Percentiles rank a stretch among this genome's conserved stretches.
Conservation (phyloP, 768 basidiomycete genomes). For the Scleroderma bovista region DNA sequence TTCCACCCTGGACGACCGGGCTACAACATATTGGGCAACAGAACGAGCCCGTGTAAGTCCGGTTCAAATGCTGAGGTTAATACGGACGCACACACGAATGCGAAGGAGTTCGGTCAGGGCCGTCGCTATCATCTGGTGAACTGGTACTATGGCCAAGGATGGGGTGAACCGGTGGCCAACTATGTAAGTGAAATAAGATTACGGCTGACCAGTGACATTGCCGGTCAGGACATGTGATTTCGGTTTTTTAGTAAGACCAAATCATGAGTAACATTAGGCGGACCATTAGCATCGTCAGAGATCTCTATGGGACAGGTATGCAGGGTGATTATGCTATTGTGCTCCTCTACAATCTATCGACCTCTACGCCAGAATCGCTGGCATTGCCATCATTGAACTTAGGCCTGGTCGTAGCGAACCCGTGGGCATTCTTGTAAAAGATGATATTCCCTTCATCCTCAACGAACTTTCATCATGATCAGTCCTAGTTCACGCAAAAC, state of each 20-base stretch:
- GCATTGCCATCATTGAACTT: slow-evolving; percentile 53
- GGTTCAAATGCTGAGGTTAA: neutral
- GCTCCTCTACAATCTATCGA: slow-evolving; percentile 32
- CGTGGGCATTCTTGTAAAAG: slow-evolving; percentile 86
- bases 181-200: too few species aligned
- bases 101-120: slow-evolving; percentile 58
- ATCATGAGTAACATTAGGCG: neutral
- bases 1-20: slow-evolving; percentile 82
- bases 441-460: slow-evolving; percentile 90
- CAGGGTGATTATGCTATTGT: neutral
- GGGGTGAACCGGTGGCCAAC: too few species aligned
- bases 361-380: slow-evolving; percentile 66
- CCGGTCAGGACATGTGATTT: neutral
- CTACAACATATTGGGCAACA: slow-evolving; percentile 29
- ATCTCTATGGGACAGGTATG: neutral
- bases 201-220: too few species aligned
- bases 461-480: slow-evolving; percentile 54
- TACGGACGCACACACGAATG: slow-evolving; percentile 54
- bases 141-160: too few species aligned
- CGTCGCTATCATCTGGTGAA: slow-evolving; percentile 39
- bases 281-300: neutral
- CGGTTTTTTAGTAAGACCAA: neutral
- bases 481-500: neutral
- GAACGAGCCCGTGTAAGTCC: slow-evolving; percentile 1
- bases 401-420: slow-evolving; percentile 67